phyloP scores from a whole-genome alignment of 2,329 filamentous ascomycete species.

The Thermothelomyces thermophilus region DNA sequence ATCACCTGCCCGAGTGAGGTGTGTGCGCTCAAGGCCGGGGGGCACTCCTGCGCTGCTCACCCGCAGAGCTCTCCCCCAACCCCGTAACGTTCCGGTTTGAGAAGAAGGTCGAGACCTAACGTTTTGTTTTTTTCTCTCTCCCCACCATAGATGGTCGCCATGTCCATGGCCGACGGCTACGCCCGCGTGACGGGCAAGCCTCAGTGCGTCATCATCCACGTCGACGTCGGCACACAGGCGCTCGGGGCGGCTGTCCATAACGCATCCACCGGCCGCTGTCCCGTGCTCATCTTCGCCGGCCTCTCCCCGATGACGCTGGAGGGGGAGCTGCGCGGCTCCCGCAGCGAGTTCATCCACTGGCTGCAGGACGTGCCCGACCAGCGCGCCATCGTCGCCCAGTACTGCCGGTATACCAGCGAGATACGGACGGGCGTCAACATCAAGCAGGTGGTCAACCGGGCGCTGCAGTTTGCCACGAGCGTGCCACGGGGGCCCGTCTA shows the following conservation, averaged over 20 bases:
- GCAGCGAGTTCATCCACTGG: constrained; percentile 39
- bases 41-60: background rate
- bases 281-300: constrained; percentile 46
- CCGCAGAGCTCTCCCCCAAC: no score
- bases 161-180: constrained; percentile 70
- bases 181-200: constrained; percentile 59
- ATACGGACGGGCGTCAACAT: constrained; percentile 82
- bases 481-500: constrained; percentile 77
- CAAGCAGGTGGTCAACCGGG: constrained; percentile 83
- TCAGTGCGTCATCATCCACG: constrained; percentile 65
- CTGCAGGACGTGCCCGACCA: constrained; percentile 38
- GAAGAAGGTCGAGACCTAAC: background rate
- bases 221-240: constrained; percentile 68
- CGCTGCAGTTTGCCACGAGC: constrained; percentile 71
- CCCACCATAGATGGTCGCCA: constrained; percentile 67
- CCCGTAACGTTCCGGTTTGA: constrained; percentile 11
- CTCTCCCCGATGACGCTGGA: constrained; percentile 37
- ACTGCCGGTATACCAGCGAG: constrained; percentile 76
- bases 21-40: background rate
- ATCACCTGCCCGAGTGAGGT: constrained; percentile 71
- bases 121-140: background rate
- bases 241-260: constrained; percentile 67
- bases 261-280: constrained; percentile 59
- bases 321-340: constrained; percentile 35
- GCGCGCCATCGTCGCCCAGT: constrained; percentile 61